Evolutionary conservation across 2,329 filamentous ascomycete genomes (phyloP).

Genomic region (Colletotrichum spinosum): DNA sequence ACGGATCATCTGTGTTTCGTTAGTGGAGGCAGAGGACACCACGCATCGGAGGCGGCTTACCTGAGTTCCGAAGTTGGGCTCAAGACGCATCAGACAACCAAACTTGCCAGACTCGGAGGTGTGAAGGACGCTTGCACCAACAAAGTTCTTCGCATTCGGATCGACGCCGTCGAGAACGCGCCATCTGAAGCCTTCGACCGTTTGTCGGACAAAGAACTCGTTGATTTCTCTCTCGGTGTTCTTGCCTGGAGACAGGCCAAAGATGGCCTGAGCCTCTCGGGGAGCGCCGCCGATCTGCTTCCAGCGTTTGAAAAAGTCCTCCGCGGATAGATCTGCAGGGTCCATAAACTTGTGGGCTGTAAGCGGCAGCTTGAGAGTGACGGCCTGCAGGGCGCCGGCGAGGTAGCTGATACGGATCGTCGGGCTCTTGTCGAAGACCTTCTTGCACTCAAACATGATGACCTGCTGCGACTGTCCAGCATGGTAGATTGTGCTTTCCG

Average conservation of each 20-base stretch:
- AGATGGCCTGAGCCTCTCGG: slow-evolving; percentile 89
- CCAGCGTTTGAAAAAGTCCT: slow-evolving; percentile 99
- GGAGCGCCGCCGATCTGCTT: slow-evolving; percentile 94
- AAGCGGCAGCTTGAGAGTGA: slow-evolving; percentile 91
- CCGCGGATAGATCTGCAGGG: slow-evolving; percentile 82
- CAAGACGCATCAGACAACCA: slow-evolving; percentile 90
- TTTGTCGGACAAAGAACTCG: slow-evolving; percentile 76
- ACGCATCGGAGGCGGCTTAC: slow-evolving; percentile 59
- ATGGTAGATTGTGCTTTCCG: slow-evolving; percentile 82
- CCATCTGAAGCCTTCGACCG: slow-evolving; percentile 90
- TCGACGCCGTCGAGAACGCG: slow-evolving; percentile 87
- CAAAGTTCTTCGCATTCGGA: slow-evolving; percentile 92
- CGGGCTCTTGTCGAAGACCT: slow-evolving; percentile 83
- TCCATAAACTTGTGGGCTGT: slow-evolving; percentile 98
- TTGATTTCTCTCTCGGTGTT: slow-evolving; percentile 73
- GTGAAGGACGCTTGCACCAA: slow-evolving; percentile 89
- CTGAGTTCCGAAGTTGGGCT: slow-evolving; percentile 93
- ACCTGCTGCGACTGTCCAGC: slow-evolving; percentile 90
- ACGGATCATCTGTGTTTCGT: slow-evolving; percentile 83
- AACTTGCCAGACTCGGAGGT: slow-evolving; percentile 89
- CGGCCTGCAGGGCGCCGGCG: slow-evolving; percentile 89
- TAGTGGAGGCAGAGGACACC: slow-evolving; percentile 36
- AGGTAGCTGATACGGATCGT: slow-evolving; percentile 96
- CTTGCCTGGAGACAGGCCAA: slow-evolving; percentile 70
- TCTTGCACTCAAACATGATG: slow-evolving; percentile 90